A percentile compares a stretch with the other conserved stretches of the same genome.
phyloP scores from a whole-genome alignment of 257 asterid species.

The Eustoma russellianum region DNA sequence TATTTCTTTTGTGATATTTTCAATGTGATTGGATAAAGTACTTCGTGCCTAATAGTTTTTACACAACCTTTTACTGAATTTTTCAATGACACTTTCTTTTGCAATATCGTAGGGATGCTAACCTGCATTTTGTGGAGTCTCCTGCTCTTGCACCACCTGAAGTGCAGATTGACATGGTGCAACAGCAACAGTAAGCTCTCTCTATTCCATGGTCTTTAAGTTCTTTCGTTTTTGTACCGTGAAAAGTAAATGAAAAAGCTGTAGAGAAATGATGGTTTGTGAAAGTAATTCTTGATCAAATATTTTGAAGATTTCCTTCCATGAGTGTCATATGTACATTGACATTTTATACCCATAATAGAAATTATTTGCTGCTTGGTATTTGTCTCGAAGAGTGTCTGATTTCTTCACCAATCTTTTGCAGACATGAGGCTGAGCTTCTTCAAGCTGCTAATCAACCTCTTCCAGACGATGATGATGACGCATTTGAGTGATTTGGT shows the following conservation, averaged over 20 bases:
- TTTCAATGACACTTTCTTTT: too few relatives aligned
- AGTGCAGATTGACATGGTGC: too few relatives aligned
- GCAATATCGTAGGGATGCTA: constrained; percentile 4
- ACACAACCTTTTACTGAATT: too few relatives aligned
- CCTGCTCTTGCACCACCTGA: constrained; percentile 11
- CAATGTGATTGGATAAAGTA: too few relatives aligned
- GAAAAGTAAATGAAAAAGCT: too few relatives aligned
- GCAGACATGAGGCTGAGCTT: constrained; percentile 71
- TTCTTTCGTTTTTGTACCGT: too few relatives aligned
- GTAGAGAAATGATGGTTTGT: too few relatives aligned
- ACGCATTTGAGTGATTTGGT: constrained; percentile 41
- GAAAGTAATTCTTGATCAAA: too few relatives aligned
- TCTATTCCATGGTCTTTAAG: neutral
- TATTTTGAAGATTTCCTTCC: neutral
- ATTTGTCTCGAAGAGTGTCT: neutral
- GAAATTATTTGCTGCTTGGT: neutral
- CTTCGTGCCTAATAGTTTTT: too few relatives aligned
- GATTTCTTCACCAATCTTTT: neutral
- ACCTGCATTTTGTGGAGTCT: constrained; percentile 8
- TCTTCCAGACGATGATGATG: constrained; percentile 83
- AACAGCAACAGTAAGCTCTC: constrained; percentile 52
- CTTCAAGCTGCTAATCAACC: constrained; percentile 53
- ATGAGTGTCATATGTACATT: neutral
- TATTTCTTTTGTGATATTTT: too few relatives aligned
- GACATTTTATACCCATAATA: neutral